Evolutionary conservation across 257 asterid genomes (phyloP).

Genomic region (Nicotiana undulata): DNA sequence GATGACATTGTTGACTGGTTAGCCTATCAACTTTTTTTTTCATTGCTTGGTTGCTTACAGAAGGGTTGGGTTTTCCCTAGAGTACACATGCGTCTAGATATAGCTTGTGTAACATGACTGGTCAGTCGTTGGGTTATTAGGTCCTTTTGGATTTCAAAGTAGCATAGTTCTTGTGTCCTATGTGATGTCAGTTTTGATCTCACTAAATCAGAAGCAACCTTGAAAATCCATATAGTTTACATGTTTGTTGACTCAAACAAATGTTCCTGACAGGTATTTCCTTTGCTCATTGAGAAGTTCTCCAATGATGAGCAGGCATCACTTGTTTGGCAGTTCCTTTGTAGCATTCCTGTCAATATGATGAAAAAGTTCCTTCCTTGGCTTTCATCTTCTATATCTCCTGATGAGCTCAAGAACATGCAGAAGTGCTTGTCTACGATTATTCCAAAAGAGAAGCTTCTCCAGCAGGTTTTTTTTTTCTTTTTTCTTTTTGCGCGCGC

Average conservation of each 20-base stretch:
- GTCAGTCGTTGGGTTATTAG: not conserved
- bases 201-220: not conserved
- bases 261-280: conserved; percentile 32
- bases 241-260: not conserved
- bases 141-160: not conserved
- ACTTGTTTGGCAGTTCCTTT: conserved; percentile 41
- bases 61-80: not conserved
- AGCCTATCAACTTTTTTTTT: not conserved
- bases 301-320: conserved; percentile 43
- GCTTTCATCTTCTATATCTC: conserved; percentile 37
- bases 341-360: conserved; percentile 46
- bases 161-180: not conserved
- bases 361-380: conserved; percentile 39
- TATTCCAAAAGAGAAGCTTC: conserved; percentile 41
- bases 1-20: not conserved
- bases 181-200: not conserved
- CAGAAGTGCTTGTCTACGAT: conserved; percentile 25
- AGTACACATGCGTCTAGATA: not conserved
- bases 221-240: not conserved
- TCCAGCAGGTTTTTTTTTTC: conserved; percentile 30
- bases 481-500: too few species aligned
- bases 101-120: not conserved
- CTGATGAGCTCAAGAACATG: conserved; percentile 34
- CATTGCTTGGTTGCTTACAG: not conserved
- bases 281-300: conserved; percentile 40